Base-by-base conservation (phyloP, 2,329 filamentous ascomycete species). In the Xylogone sp. region DNA sequence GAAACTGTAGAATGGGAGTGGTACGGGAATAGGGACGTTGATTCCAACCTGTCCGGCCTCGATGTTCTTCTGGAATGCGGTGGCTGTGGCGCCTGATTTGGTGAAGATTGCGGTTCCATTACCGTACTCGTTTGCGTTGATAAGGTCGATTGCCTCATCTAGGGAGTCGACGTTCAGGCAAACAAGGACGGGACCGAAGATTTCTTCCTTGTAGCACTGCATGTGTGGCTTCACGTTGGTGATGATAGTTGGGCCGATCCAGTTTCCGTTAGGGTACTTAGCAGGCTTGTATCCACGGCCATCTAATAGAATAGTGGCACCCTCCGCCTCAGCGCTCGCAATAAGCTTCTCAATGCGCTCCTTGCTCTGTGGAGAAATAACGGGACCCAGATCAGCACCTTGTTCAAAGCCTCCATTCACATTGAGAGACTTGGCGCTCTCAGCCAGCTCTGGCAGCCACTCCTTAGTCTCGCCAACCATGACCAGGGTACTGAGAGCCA, bases 91-190 rank as follows among this genome's bases (percentile, higher is more conserved):
- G 20, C 89, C 89, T 19, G 83, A 88, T 57, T 81, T 79, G 13
- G 89, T 94, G 75, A 94, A 94, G 75, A 94, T 89, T 62, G 90
- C 88, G 10, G 85, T 85, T 59, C 89, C 89, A 75, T 94, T 94
- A 60, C 89, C 89, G 69, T 94, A 94, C 70, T 91, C 87, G 72
- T 94, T 94, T 54, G 74, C 76, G 74, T 94, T 94, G 76, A 94
- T 92, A 57, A 92, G 74, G 27, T 87, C 81, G 62, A 94, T 85
- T 34, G 88, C 89, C 49, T 90, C 87, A 65, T 92, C 87, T 50
- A 93, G 79, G 5, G 87, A 90, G 42, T 86, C 81, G 18, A 87
- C 86, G 63, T 89, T 88, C 56, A 94, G 75, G 73, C 87, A 91
- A 52, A 94, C 87, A 18, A 94, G 79, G 9, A 94, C 89, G 2